Evolutionary conservation across 2,329 filamentous ascomycete genomes (phyloP).

Genomic region (Fusarium tanahbumbuense): DNA sequence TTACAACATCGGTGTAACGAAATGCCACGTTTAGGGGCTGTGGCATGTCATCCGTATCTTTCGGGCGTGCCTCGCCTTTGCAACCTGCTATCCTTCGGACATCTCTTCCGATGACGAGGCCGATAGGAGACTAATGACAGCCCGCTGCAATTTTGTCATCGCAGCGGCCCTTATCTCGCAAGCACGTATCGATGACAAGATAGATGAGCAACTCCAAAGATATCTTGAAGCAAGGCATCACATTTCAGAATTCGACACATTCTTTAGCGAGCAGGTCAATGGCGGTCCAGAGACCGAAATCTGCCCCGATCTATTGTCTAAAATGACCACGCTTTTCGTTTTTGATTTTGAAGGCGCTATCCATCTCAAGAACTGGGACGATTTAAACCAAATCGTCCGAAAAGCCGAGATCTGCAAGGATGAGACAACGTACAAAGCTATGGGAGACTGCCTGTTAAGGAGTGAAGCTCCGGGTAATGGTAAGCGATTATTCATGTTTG

Average conservation of each 20-base stretch:
- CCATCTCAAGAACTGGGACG: conserved; percentile 74
- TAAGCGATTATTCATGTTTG: conserved; percentile 45
- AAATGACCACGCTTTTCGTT: conserved; percentile 74
- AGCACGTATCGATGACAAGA: conserved; percentile 63
- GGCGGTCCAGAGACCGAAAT: conserved; percentile 54
- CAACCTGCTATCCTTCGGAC: conserved; percentile 62
- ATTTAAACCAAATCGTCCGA: conserved; percentile 69
- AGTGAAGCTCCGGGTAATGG: conserved; percentile 63
- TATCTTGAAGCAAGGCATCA: conserved; percentile 73
- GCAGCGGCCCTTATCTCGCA: conserved; percentile 63
- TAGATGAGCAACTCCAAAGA: conserved; percentile 65
- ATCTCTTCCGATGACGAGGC: conserved; percentile 54
- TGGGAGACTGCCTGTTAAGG: conserved; percentile 73
- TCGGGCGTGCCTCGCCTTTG: conserved; percentile 63
- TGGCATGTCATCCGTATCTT: conserved; percentile 67
- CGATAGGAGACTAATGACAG: conserved; percentile 67
- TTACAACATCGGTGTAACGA: conserved; percentile 79
- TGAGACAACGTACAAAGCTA: conserved; percentile 66
- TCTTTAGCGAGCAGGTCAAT: conserved; percentile 64
- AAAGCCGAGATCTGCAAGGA: conserved; percentile 59
- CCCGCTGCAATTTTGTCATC: conserved; percentile 78
- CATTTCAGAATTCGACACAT: conserved; percentile 68
- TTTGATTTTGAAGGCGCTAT: conserved; percentile 84
- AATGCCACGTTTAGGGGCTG: conserved; percentile 66
- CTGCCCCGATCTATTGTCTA: conserved; percentile 66